Evolutionary conservation across 129 eudicot species (phyloP), one percentile per base, ranked within the genome.

Genomic region (Tagetes patula): DNA sequence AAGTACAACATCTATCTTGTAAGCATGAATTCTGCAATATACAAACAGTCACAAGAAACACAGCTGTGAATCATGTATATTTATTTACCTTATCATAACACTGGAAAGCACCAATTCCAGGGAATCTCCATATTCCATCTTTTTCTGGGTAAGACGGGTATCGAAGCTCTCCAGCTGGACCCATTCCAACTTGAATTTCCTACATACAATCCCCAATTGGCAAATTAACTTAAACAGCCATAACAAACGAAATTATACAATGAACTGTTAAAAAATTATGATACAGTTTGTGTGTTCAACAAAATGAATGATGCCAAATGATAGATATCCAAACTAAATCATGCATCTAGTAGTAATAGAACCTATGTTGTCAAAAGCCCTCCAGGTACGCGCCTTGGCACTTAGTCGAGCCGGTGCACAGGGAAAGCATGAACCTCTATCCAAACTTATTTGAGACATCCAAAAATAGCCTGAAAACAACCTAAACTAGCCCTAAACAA

Each of bases 161-260:
- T 5, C 97, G 87, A 33, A 95, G 96, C 87, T 95, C 99, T 3
- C 99, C 99, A 2, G 97, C 97, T 27, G 99, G 99, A 60, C 97
- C 99, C 99, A 95, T 95, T 56, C 99, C 99, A 48, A 90, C 97
- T 90, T 95, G 99, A 36, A 95, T 90, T 90, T 95, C 99, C 99
- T 95, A 56, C 13, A 80, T 4, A 27, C 5, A 12, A 63, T 31
- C 1, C 40, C 49, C 6, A 33, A 59, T 46, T 58, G 59, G 50
- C 42, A 67, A 49, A 47, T 43, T 43, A 43, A 43, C 48, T 43
- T 43, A 7, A 7, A 43, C 11, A 43, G 8, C 10, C 47, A 42
- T 5, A 43, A 2, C 46, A 43, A 43, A 43, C 6, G 8, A 41
- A 42, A 73, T 32, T 13, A 32, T 32, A 30, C 11, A 55, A 7